Conservation (phyloP, 768 basidiomycete species). For the Cystoderma amianthinum region DNA sequence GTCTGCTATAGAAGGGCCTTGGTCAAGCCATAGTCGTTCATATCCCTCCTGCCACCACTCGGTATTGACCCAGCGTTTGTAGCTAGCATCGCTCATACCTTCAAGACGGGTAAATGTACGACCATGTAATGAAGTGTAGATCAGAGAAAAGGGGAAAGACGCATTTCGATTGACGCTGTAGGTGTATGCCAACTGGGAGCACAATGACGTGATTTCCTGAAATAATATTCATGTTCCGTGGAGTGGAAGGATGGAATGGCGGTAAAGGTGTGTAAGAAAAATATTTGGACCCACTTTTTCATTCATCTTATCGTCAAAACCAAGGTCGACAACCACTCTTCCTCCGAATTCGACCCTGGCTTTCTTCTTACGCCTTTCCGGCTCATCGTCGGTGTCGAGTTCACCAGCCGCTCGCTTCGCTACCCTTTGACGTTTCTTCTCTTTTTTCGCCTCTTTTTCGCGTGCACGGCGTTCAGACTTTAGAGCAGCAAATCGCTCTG, state of each 20-base stretch:
- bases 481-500: conserved; percentile 51
- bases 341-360: conserved; percentile 45
- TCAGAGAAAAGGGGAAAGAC: conserved; percentile 59
- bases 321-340: conserved; percentile 77
- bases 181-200: conserved; percentile 85
- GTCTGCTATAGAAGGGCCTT: conserved; percentile 5
- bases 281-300: conserved; percentile 73
- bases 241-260: neutral
- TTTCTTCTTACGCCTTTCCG: conserved; percentile 32
- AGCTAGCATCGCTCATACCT: conserved; percentile 53
- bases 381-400: conserved; percentile 36
- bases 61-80: conserved; percentile 75
- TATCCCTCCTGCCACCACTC: conserved; percentile 82
- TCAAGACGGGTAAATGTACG: conserved; percentile 62
- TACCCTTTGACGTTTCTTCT: conserved; percentile 56
- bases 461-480: conserved; percentile 72
- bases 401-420: conserved; percentile 64
- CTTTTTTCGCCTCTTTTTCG: conserved; percentile 74
- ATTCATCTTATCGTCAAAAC: conserved; percentile 89
- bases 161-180: conserved; percentile 84
- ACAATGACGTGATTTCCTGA: conserved; percentile 88
- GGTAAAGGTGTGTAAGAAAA: neutral
- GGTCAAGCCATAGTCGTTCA: conserved; percentile 53
- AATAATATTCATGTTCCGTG: too few relatives aligned
- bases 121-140: conserved; percentile 80